Base-by-base conservation (phyloP, 2,329 filamentous ascomycete genomes). In the Aspergillus persii region DNA sequence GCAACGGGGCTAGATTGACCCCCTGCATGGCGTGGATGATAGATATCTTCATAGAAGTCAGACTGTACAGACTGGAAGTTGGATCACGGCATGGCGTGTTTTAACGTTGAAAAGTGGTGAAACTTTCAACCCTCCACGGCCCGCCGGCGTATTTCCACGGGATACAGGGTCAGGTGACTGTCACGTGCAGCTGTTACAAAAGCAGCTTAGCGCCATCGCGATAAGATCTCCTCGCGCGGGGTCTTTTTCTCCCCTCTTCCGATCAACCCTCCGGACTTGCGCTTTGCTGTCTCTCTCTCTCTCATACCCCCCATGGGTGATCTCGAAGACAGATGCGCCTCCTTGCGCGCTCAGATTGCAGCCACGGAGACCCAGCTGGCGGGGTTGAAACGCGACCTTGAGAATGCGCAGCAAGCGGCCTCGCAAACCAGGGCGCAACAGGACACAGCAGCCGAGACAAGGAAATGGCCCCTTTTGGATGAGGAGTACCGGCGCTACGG, bases 401-500 rank as follows among this genome's bases (percentile, higher is more conserved):
- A 69, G 33, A 66, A 64, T 18, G 68, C 71, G 1, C 71, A 74
- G 54, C 65, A 71, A 56, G 66, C 63, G 12, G 67, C 68, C 23
- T 59, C 63, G 8, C 56, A 58, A 3, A 63, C 62, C 36, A 64
- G 59, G 50, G 29, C 31, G 9, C 61, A 60, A 53, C 36, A 41
- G 23, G 50, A 12, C 36, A 36, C 49, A 46, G 54, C 56, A 36
- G 33, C 44, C 6, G 50, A 33, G 3, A 57, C 29, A 27, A 64
- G 58, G 27, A 84, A 79, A 63, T 94, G 91, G 89, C 91, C 90
- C 0, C 80, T 96, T 2, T 75, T 78, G 3, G 77, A 81, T 15
- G 84, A 89, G 4, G 92, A 97, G 68, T 96, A 96, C 73, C 86
- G 86, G 64, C 84, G 93, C 61, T 98, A 98, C 78, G 92, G 91